Base-by-base conservation (phyloP, 345 rosid species). In the Punica granatum region DNA sequence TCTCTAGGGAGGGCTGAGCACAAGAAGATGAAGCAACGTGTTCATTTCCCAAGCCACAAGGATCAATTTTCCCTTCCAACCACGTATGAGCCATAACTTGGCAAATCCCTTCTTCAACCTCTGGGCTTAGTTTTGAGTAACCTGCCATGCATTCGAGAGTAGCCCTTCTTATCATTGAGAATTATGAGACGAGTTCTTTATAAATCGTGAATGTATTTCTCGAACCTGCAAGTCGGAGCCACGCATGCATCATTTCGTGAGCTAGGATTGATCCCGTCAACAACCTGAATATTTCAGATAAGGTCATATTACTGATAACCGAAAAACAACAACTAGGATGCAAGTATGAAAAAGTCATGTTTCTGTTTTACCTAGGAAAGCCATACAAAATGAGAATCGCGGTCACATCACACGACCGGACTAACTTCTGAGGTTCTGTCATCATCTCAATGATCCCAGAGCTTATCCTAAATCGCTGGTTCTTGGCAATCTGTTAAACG, bases 171-270 rank as follows among this genome's bases (percentile, higher is more conserved):
- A 46, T 46, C 8, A 46, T 6, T 8, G 12, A 53, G 14, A 7
- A 53, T 21, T 5, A 1, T 53, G 59, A 58, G 53, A 18, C 41
- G 16, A 61, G 25, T 35, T 48, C 21, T 36, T 13, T 31, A 4
- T 18, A 35, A n/a, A n/a, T n/a, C 26, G 30, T 16, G 30, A 28
- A 49, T 30, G 19, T 25, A 34, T 11, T 5, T 37, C 41, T 11
- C 41, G 41, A 75, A 94, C 99, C 99, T 74, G 88, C 79, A 18
- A 95, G 94, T 63, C 92, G 85, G 78, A 95, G 99, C 98, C 98
- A 92, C 0, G 99, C 98, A 18, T 95, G 99, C 99, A 95, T 95
- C 96, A 95, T 90, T 78, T 95, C 99, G 70, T 95, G 99, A 73
- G 96, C 99, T 31, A 95, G 83, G 77, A 95, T 95, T 30, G 97